Evolutionary conservation across 2,329 filamentous ascomycete genomes (phyloP), one percentile per base, ranked within the genome.

Genomic region (Penicillium sclerotiorum): DNA sequence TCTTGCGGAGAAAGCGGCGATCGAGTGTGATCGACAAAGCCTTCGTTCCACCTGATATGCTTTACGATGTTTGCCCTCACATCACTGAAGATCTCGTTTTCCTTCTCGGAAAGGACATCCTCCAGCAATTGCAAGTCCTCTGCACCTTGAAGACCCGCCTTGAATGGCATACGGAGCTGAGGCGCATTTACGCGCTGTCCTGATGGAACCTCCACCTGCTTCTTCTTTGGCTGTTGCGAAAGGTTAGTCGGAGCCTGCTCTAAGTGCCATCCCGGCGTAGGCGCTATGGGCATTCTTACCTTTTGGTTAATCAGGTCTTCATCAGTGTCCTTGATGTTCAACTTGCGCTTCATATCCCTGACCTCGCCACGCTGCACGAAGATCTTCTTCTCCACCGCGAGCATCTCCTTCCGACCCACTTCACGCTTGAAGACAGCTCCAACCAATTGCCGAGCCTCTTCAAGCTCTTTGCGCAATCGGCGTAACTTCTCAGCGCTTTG

Each of bases 241-340:
- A 21, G 30, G 53, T 71, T 55, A 71, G 73, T 77, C n/a, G n/a
- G n/a, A n/a, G n/a, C n/a, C n/a, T n/a, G n/a, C n/a, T n/a, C n/a
- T n/a, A n/a, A n/a, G n/a, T n/a, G n/a, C n/a, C n/a, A n/a, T n/a
- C n/a, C n/a, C n/a, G n/a, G n/a, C n/a, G n/a, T n/a, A n/a, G n/a
- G n/a, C n/a, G n/a, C n/a, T n/a, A n/a, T n/a, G n/a, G n/a, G n/a
- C n/a, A n/a, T 49, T 68, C 81, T 71, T 78, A 93, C 89, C 83
- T 94, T 95, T 71, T 94, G 89, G 75, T 95, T 95, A 76, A 96
- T 86, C 64, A 96, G 82, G 69, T 96, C 91, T 64, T 97, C 93
- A 65, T 97, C 94, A 64, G 95, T 89, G 60, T 85, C 86, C 75
- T 94, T 95, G 78, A 97, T 93, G 62, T 87, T 86, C 57, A 96